phyloP scores from a whole-genome alignment of 805 yeast genomes.

The Nakazawaea anatomiae region DNA sequence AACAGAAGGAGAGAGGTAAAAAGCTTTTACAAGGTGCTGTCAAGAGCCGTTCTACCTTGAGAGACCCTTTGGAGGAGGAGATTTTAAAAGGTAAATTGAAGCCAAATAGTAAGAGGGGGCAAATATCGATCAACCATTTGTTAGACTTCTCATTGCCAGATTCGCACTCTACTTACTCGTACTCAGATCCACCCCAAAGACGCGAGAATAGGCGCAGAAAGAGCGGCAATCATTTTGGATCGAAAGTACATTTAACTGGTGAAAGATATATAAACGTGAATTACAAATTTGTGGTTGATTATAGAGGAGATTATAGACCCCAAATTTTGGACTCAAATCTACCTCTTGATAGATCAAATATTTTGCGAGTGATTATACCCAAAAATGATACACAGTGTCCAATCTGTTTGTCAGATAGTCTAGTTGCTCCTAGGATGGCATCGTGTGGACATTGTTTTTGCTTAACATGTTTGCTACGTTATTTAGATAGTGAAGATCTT shows the following conservation, averaged over 20 bases:
- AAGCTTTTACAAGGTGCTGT: neutral
- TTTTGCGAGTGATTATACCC: constrained; percentile 71
- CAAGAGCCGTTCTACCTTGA: too few species aligned
- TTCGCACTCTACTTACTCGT: constrained; percentile 15
- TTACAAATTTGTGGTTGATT: constrained; percentile 77
- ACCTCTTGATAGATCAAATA: constrained; percentile 54
- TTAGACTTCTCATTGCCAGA: constrained; percentile 51
- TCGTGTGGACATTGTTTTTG: constrained; percentile 94
- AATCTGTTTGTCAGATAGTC: constrained; percentile 78
- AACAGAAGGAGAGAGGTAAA: neutral
- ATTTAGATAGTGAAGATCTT: constrained; percentile 46
- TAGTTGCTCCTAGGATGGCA: constrained; percentile 92
- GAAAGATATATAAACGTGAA: constrained; percentile 75
- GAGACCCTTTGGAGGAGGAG: constrained; percentile 2
- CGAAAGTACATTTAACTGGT: constrained; percentile 48
- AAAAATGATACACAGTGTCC: constrained; percentile 73
- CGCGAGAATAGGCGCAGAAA: constrained; percentile 19
- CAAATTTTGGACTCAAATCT: constrained; percentile 71
- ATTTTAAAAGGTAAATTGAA: constrained; percentile 2
- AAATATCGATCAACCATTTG: constrained; percentile 48
- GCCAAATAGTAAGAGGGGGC: constrained; percentile 7
- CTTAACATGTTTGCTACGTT: constrained; percentile 69
- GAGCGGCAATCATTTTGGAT: constrained; percentile 23
- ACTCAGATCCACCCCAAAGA: constrained; percentile 10
- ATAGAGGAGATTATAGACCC: constrained; percentile 44